Conservation (phyloP, 2,329 filamentous ascomycete genomes). For the Herpotrichia juniperi region DNA sequence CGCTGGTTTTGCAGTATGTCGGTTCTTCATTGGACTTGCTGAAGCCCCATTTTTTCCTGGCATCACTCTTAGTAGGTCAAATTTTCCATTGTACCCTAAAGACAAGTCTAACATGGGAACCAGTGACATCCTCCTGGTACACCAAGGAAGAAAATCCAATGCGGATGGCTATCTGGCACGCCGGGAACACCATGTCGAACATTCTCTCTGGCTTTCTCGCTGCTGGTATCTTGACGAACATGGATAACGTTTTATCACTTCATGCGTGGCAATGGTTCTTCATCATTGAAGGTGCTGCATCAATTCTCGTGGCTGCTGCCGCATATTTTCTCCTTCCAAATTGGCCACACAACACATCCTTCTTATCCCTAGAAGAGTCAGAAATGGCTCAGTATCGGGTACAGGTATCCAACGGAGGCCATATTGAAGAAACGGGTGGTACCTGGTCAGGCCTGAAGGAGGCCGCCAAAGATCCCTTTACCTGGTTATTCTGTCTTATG, state of each 20-base stretch:
- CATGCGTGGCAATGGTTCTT: constrained; percentile 53
- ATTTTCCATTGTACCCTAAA: neutral
- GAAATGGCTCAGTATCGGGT: constrained; percentile 37
- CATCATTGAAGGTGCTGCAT: constrained; percentile 62
- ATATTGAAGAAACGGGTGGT: too few relatives aligned
- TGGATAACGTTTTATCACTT: constrained; percentile 48
- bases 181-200: constrained; percentile 54
- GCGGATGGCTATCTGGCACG: constrained; percentile 55
- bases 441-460: constrained; percentile 41
- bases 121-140: constrained; percentile 53
- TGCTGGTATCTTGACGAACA: constrained; percentile 52
- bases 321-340: constrained; percentile 47
- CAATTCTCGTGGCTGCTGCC: constrained; percentile 44
- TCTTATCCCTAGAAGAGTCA: constrained; percentile 20
- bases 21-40: constrained; percentile 46
- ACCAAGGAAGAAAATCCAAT: constrained; percentile 52
- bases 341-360: constrained; percentile 20
- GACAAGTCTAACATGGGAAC: neutral
- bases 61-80: constrained; percentile 44
- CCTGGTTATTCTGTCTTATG: constrained; percentile 46
- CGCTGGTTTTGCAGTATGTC: too few relatives aligned
- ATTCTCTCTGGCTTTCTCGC: constrained; percentile 54
- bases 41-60: constrained; percentile 49
- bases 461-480: constrained; percentile 42
- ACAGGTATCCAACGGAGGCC: constrained; percentile 34